Base-by-base conservation (phyloP, 2,329 filamentous ascomycete genomes). In the Peltaster fructicola region DNA sequence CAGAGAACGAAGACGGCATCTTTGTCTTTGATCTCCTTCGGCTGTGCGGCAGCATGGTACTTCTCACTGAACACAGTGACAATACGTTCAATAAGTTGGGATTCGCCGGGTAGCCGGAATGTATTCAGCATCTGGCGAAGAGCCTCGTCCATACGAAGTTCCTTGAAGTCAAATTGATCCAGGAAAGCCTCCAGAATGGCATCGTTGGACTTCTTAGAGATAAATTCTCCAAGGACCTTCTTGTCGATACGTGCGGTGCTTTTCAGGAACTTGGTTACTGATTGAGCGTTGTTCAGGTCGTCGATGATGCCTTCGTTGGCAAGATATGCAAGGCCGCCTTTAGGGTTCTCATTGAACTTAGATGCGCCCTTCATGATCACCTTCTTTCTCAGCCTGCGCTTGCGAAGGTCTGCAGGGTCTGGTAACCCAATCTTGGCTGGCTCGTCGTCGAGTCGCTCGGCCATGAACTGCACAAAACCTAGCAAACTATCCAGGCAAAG, bases 301-400 rank as follows among this genome's bases (percentile, higher is more conserved):
- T 73, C 62, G 30, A 98, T 90, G 37, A 98, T 78, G 20, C 80
- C 81, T 40, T 91, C 73, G 6, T 77, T 73, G 25, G 77, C 73
- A 4, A 98, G 62, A 47, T 79, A 93, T 6, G 74, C 79, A 29
- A 98, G 68, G 3, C 88, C 88, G 14, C 68, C 72, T 52, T 91
- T 92, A 1, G 88, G 84, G 35, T 73, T 85, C 45, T 95, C 85
- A 44, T 98, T 98, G 56, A 98, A 98, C 45, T 88, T 91, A 32
- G 66, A 69, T 4, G 81, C 73, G 23, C 85, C 88, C 37, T 74
- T 73, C 36, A 93, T 79, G 34, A 98, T 90, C 23, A 84, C 65
- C 44, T 75, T 82, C 55, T 98, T 98, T 36, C 69, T 73, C 30
- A 65, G 62, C 34, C 88, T 65, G 45, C 82, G 74, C 43, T 77